These are phyloP conservation scores for Colletotrichum somersetense DNA, from an alignment of 2,329 filamentous ascomycete genomes.

Conservation along the genomic window DNA sequence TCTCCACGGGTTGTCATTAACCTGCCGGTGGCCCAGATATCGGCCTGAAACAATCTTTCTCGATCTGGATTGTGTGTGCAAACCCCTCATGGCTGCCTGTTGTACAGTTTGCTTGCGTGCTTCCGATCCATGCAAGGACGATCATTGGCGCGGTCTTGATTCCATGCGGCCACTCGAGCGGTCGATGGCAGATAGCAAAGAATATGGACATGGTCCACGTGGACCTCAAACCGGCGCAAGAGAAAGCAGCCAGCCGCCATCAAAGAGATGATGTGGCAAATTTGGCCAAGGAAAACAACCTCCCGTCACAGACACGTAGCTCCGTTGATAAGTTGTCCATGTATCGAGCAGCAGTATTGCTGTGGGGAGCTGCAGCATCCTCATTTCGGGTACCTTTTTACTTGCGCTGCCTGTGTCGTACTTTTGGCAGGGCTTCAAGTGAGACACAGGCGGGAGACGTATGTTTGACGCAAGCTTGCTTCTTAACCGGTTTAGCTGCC, in stretches of 20 bases:
- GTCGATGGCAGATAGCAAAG: conserved; percentile 29
- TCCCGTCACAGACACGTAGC: conserved; percentile 29
- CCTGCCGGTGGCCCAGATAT: neutral
- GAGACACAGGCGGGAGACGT: conserved; percentile 33
- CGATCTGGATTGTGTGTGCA: neutral
- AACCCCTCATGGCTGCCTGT: neutral
- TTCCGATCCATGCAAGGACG: conserved; percentile 5
- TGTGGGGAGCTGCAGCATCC: conserved; percentile 22
- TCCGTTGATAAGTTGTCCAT: neutral
- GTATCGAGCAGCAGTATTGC: conserved; percentile 13
- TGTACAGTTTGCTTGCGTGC: neutral
- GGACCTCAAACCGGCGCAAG: conserved; percentile 5
- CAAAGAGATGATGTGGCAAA: conserved; percentile 35
- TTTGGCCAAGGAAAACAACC: conserved; percentile 22
- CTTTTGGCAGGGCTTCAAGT: conserved; percentile 9
- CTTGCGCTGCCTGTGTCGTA: conserved; percentile 15
- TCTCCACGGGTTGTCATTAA: neutral
- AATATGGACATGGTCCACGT: conserved; percentile 13
- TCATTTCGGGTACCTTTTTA: conserved; percentile 24
- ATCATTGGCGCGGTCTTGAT: conserved; percentile 17
- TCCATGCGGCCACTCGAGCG: conserved; percentile 16
- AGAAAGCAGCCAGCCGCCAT: conserved; percentile 10
- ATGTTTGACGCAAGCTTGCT: conserved; percentile 32
- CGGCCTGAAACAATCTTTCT: conserved; percentile 1
- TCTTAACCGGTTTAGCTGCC: conserved; percentile 22